Evolutionary conservation across 768 basidiomycete species (phyloP), one percentile per base, ranked within the genome.

Genomic region (Phanerochaete sordida): DNA sequence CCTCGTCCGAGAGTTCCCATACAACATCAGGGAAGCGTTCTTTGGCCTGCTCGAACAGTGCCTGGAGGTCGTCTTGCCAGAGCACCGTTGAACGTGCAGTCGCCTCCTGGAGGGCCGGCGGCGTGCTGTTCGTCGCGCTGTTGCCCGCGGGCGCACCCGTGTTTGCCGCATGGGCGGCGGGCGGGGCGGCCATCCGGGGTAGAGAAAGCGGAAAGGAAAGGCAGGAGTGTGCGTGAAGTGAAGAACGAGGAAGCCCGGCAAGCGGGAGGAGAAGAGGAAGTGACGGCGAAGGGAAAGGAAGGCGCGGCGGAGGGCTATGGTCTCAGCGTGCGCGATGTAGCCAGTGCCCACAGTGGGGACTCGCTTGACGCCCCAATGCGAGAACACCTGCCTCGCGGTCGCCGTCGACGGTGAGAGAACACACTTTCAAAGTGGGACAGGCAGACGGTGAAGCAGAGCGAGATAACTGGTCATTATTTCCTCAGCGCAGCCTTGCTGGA

Each of bases 21-120:
- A 93, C 86, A 53, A 98, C 94, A 75, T 98, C 96, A n/a, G 91
- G 90, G 69, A 95, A 98, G 58, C 93, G 81, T 62, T 95, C 91
- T 73, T 90, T 90, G n/a, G 94, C 89, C 56, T 86, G 79, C 64
- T 81, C 80, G 73, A 93, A 95, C 43, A 98, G 82, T 6, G 79
- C 68, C 59, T 85, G 81, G 3, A 98, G 81, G 75, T 98, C 88
- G n/a, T 72, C 70, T 66, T 92, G 88, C 95, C 95, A 98, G 19
- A 77, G 74, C 4, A 75, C 68, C 0, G 90, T 92, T 1, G 91
- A 92, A 59, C 80, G 77, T 62, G 78, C 77, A 27, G 85, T 84
- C 8, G 89, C 86, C 68, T 91, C 86, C 58, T 83, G 80, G 24
- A 88, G 77, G 6, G 79, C 78, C 1, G 85, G 82, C 4, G 83